These are phyloP conservation scores for Tetrahymena elliotti DNA, from an alignment of 73 alveolate genomes.

Conservation along the genomic window DNA sequence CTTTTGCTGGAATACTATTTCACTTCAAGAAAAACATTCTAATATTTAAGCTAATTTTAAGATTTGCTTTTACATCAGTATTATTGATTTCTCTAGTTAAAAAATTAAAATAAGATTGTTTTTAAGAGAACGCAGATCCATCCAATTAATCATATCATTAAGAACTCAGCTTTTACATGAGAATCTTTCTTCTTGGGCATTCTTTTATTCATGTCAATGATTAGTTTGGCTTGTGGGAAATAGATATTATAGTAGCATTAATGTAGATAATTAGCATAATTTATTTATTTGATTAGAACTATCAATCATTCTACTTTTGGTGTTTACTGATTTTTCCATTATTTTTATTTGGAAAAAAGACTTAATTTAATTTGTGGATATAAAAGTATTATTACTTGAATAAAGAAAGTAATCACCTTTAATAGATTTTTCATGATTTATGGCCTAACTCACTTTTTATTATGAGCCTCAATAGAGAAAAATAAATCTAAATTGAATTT, in stretches of 20 bases:
- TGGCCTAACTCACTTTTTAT: neutral
- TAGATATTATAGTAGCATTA: neutral
- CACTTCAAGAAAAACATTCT: neutral
- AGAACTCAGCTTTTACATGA: neutral
- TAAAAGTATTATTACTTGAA: neutral
- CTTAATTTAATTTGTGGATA: neutral
- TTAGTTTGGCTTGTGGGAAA: neutral
- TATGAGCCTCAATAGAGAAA: neutral
- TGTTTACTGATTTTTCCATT: neutral
- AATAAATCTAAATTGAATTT: neutral
- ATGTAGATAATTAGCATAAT: neutral
- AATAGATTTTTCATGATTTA: neutral
- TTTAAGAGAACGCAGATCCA: neutral
- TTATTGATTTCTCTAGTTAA: neutral
- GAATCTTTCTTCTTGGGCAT: neutral
- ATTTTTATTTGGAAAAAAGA: neutral
- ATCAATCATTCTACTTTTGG: neutral
- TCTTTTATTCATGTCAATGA: neutral
- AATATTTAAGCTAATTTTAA: neutral
- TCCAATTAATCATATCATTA: neutral
- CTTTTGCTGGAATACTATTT: neutral
- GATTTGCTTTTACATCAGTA: neutral
- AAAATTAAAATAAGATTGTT: neutral
- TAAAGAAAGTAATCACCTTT: neutral
- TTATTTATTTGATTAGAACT: neutral